These are phyloP conservation scores for Cercophora newfieldiana DNA, from an alignment of 495 filamentous ascomycete genomes.

Conservation along the genomic window DNA sequence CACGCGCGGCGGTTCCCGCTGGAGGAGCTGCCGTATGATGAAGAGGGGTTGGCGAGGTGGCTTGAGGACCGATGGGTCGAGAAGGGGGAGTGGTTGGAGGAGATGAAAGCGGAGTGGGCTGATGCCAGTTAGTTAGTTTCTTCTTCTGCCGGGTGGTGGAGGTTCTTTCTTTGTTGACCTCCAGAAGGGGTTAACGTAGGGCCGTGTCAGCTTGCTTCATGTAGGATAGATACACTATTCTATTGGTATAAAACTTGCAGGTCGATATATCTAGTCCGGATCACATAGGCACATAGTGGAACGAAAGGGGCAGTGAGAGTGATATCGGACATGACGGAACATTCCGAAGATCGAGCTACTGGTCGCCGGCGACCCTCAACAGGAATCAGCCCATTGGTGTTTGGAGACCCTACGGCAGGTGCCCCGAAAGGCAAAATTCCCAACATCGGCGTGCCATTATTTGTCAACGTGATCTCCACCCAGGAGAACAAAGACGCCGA, in stretches of 20 bases:
- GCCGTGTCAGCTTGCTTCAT: neutral
- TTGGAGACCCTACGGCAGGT: too few species aligned
- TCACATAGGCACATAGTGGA: neutral
- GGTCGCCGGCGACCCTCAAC: neutral
- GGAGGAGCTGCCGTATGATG: slow-evolving; percentile 47
- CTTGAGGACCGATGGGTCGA: slow-evolving; percentile 55
- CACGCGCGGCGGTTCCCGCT: slow-evolving; percentile 50
- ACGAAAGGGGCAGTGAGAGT: neutral
- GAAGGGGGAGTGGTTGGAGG: slow-evolving; percentile 55
- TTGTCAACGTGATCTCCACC: neutral
- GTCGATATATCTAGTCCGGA: neutral
- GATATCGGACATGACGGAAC: neutral
- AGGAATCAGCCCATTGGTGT: too few species aligned
- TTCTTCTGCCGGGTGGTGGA: neutral
- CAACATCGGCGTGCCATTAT: neutral
- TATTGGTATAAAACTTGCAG: neutral
- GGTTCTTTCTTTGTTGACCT: neutral
- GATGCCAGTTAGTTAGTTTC: neutral
- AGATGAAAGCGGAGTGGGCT: slow-evolving; percentile 30
- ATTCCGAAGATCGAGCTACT: neutral
- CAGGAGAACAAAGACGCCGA: neutral
- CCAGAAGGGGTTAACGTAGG: neutral
- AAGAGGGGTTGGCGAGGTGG: slow-evolving; percentile 50
- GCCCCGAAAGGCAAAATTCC: neutral
- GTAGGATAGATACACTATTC: neutral